These are phyloP conservation scores for Rhodotorula sp. DNA, from an alignment of 1,284 basidiomycete species.

Conservation along the genomic window DNA sequence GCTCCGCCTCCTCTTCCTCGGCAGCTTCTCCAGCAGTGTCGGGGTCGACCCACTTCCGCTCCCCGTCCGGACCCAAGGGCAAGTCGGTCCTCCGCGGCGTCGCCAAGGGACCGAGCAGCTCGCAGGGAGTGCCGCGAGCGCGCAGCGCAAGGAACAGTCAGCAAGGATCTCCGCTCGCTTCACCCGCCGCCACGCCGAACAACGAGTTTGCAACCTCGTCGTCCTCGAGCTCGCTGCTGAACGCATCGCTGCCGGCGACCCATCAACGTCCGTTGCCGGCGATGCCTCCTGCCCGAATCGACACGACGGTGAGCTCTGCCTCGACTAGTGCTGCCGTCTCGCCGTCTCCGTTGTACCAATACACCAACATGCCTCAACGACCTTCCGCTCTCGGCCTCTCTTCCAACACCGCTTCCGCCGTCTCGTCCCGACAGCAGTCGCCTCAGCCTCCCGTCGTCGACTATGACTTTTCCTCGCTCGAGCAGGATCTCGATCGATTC, in stretches of 20 bases:
- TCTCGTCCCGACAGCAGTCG: slow-evolving; percentile 1
- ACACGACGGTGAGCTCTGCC: neutral
- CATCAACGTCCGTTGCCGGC: slow-evolving; percentile 31
- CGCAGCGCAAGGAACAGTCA: neutral
- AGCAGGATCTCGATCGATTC: slow-evolving; percentile 39
- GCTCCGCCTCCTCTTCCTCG: neutral
- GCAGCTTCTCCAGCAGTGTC: neutral
- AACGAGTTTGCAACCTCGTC: neutral
- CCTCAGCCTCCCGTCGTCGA: slow-evolving; percentile 21
- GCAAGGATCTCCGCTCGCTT: slow-evolving; percentile 17
- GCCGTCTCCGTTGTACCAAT: neutral
- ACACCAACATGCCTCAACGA: neutral
- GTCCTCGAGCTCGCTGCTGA: neutral
- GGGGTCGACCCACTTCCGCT: neutral
- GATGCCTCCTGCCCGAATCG: slow-evolving; percentile 10
- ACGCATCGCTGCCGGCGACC: neutral
- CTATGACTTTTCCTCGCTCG: slow-evolving; percentile 39
- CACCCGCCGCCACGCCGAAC: slow-evolving; percentile 3
- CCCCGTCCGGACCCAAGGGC: neutral
- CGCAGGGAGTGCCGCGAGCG: neutral
- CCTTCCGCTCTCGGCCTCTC: slow-evolving; percentile 1
- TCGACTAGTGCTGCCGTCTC: neutral
- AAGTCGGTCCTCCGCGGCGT: neutral
- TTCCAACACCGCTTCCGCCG: neutral
- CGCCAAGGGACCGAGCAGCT: neutral